Evolutionary conservation across 108 stramenopile genomes (phyloP).

Genomic region (Parietichytrium sp.): DNA sequence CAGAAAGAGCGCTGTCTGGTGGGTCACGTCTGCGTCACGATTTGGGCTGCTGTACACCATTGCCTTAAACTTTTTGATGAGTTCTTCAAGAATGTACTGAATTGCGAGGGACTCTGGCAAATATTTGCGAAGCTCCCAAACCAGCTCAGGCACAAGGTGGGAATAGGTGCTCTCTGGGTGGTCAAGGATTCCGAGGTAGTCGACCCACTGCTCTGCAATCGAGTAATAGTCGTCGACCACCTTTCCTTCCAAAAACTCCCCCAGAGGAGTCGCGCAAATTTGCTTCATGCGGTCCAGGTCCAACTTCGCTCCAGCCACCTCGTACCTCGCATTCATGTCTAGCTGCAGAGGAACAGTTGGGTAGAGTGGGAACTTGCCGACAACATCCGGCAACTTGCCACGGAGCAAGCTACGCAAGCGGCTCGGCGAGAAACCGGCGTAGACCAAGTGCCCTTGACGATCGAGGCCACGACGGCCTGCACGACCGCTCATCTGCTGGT

Average conservation of each 20-base stretch:
- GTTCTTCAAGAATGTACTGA: conserved; percentile 3
- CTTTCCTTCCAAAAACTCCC: conserved; percentile 74
- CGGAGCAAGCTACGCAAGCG: conserved; percentile 97
- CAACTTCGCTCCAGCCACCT: conserved; percentile 75
- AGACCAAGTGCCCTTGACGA: conserved; percentile 96
- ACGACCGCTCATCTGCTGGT: conserved; percentile 98
- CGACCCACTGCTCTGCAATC: conserved; percentile 66
- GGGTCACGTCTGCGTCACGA: conserved; percentile 21
- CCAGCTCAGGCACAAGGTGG: conserved; percentile 33
- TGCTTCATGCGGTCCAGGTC: conserved; percentile 76
- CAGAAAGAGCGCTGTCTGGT: conserved; percentile 24
- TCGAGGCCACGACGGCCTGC: conserved; percentile 98
- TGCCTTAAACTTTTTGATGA: conserved; percentile 14
- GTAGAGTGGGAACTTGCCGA: conserved; percentile 90
- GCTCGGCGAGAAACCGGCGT: conserved; percentile 92
- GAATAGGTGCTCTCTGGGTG: not conserved
- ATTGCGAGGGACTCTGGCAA: conserved; percentile 16
- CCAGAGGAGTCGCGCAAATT: conserved; percentile 73
- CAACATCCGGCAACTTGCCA: conserved; percentile 88
- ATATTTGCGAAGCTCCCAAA: conserved; percentile 34
- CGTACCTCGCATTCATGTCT: conserved; percentile 71
- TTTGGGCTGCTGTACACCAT: not conserved
- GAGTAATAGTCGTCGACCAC: conserved; percentile 67
- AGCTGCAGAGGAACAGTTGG: conserved; percentile 85
- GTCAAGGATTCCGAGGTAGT: conserved; percentile 74